Evolutionary conservation across 495 filamentous ascomycete species (phyloP).

Genomic region (Annulohypoxylon nitens): DNA sequence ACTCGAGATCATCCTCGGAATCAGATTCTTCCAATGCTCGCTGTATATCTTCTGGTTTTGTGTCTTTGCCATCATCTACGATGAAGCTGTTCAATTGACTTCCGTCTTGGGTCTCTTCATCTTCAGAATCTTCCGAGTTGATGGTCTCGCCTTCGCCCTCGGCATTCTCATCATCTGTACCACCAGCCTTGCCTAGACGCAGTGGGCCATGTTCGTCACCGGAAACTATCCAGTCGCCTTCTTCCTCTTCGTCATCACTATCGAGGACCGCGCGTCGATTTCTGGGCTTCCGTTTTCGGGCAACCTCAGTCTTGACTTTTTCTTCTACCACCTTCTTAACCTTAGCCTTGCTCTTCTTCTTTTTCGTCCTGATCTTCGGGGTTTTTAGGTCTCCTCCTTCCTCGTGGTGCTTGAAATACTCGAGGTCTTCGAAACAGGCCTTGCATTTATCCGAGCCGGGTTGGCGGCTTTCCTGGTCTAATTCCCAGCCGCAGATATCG

Average conservation of each 20-base stretch:
- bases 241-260: conserved; percentile 77
- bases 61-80: conserved; percentile 57
- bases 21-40: conserved; percentile 47
- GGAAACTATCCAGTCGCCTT: conserved; percentile 80
- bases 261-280: conserved; percentile 71
- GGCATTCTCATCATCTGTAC: conserved; percentile 84
- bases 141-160: conserved; percentile 88
- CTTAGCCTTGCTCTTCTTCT: conserved; percentile 57
- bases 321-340: conserved; percentile 63
- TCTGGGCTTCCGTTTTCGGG: conserved; percentile 58
- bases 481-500: conserved; percentile 83
- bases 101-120: conserved; percentile 59
- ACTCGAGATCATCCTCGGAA: conserved; percentile 57
- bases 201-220: conserved; percentile 68
- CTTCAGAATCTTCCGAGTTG: conserved; percentile 70
- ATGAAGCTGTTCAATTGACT: conserved; percentile 63
- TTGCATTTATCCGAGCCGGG: conserved; percentile 69
- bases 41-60: conserved; percentile 44
- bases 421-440: conserved; percentile 79
- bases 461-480: conserved; percentile 70
- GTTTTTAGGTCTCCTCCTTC: conserved; percentile 50
- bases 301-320: conserved; percentile 58
- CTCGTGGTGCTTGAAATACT: conserved; percentile 55
- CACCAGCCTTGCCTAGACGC: conserved; percentile 81
- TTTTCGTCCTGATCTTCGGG: conserved; percentile 44